Evolutionary conservation across 192 early-diverging fungal genomes (phyloP), one percentile per base, ranked within the genome.

Genomic region (Endogone sp.): DNA sequence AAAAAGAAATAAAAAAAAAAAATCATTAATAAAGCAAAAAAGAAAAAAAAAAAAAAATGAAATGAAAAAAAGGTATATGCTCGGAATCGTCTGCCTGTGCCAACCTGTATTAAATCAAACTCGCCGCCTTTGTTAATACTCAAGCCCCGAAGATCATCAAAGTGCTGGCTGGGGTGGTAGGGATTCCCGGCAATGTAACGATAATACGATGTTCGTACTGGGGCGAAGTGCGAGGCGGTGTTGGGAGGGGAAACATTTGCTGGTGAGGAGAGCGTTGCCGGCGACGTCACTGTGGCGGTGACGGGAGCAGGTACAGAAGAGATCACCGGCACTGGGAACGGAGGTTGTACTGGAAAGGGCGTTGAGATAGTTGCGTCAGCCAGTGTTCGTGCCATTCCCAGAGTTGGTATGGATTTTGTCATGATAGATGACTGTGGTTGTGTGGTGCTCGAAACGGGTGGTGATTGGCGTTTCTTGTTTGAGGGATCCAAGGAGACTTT

Each of bases 151-250:
- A 94, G 71, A 75, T 85, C 86, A 1, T 88, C 86, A 71, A 87
- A 91, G 65, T 85, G 78, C n/a, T 85, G 74, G 62, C 81, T 85
- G n/a, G 86, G 79, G 59, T 83, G 85, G 56, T 87, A 88, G 2
- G 73, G 55, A 62, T 81, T 83, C 24, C 84, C 86, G 27, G 79
- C 78, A 29, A 91, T 70, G 62, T 89, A 91, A 28, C 85, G 84
- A 71, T 85, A 89, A 27, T 75, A 75, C 6, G 86, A 82, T 3
- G 67, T 57, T 49, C 64, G 60, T 26, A 71, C 78, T 0, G 67
- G 60, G 6, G 83, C 74, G 64, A 85, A 79, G 37, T 85, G 32
- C 29, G 65, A 11, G 44, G 62, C 67, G n/a, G 66, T 16, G 0
- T 21, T 54, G 10, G 66, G 29, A 4, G 56, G 4, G 29, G 58